Percentiles rank a stretch among this genome's conserved stretches.
These are phyloP conservation scores for Pleurotus tuoliensis DNA, from an alignment of 768 basidiomycete species.

Conservation along the genomic window DNA sequence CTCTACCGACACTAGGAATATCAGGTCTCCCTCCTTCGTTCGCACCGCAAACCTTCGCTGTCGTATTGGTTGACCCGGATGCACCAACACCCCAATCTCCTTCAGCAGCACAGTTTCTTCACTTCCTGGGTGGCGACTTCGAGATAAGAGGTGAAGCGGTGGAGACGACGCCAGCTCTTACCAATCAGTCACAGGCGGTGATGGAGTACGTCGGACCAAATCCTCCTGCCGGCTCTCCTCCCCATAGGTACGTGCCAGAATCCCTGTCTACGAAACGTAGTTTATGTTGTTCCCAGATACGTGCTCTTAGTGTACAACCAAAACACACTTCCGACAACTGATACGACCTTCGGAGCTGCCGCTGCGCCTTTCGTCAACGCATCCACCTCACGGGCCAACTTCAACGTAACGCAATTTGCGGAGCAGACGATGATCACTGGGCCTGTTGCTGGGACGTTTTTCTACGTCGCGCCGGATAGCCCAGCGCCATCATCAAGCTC, in stretches of 20 bases:
- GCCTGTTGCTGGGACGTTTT: constrained; percentile 41
- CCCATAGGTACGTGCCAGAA: constrained; percentile 33
- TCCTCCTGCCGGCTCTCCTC: constrained; percentile 37
- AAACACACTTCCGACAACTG: constrained; percentile 7
- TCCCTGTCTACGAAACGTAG: too few relatives aligned
- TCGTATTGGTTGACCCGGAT: constrained; percentile 41
- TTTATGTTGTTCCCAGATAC: constrained; percentile 21
- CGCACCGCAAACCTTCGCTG: constrained; percentile 28
- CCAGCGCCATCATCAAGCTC: too few relatives aligned
- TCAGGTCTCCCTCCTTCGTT: constrained; percentile 21
- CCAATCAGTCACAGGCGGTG: constrained; percentile 34
- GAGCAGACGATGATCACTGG: constrained; percentile 25
- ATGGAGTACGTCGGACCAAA: constrained; percentile 34
- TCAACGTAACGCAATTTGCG: constrained; percentile 36
- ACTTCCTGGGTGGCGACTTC: constrained; percentile 39
- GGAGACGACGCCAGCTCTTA: constrained; percentile 20
- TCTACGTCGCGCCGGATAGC: constrained; percentile 30
- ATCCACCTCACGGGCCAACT: constrained; percentile 30
- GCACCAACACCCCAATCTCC: constrained; percentile 37
- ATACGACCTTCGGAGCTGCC: constrained; percentile 26
- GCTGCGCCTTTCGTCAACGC: constrained; percentile 28
- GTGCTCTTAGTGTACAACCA: constrained; percentile 30
- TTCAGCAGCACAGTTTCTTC: constrained; percentile 31
- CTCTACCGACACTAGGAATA: constrained; percentile 25
- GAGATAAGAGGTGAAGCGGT: constrained; percentile 11